Evolutionary conservation across 2,329 filamentous ascomycete species (phyloP), one percentile per base, ranked within the genome.

Genomic region (Ophiobolus disseminans): DNA sequence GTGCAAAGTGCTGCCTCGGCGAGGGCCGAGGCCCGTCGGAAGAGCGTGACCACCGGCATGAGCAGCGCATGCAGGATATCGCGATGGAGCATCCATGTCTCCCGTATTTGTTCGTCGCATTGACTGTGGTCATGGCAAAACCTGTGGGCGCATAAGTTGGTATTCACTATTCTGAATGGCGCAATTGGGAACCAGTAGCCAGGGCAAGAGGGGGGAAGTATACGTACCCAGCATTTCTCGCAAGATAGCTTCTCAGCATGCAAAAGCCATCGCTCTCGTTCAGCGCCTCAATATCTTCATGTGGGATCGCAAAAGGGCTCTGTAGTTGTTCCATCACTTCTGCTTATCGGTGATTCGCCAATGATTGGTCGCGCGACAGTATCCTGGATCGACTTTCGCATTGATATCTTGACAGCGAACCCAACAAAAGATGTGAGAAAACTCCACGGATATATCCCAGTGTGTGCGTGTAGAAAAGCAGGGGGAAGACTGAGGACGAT

Each of bases 11-110:
- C 77, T 17, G 75, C 75, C 22, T 77, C 72, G 2, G 82, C 82
- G 23, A 83, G 73, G 1, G 73, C 74, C 22, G 78, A 77, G n/a
- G 82, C 81, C 54, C 81, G 80, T 49, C 77, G 75, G 67, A 81
- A 81, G 43, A 85, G 76, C 51, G 82, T 75, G 25, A 82, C 80
- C 7, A 85, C 70, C n/a, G 82, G 83, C 40, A 82, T 78, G 42
- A 84, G 75, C 11, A 85, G 74, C 25, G 81, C 82, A 57, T 85
- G 82, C 43, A 84, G 78, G 43, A 85, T 77, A 51, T 85, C 82
- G 60, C 82, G 81, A 55, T 84, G 81, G 16, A 84, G 74, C 11
- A 81, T 68, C 73, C 75, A 80, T 45, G 70, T 69, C 31, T 73
- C 67, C 25, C 68, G 62, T 16, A 72, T 63, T 14, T 71, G 60